These are phyloP conservation scores for Cordyceps farinosa DNA, from an alignment of 2,329 filamentous ascomycete species.

Conservation along the genomic window DNA sequence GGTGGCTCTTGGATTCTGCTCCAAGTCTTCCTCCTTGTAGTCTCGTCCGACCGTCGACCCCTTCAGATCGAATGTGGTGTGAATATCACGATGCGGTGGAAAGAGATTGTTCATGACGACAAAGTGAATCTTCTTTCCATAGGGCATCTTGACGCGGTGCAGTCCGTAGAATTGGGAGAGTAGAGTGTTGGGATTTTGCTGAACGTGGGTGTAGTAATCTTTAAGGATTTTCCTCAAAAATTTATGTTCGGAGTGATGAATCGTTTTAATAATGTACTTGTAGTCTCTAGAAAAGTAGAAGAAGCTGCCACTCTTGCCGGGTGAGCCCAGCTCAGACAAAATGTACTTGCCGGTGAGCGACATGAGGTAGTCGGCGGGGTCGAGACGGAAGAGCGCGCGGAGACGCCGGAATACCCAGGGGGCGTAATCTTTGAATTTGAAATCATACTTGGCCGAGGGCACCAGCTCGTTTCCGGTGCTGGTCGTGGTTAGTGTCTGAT, in stretches of 20 bases:
- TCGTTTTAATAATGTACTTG: slow-evolving; percentile 99
- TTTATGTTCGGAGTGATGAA: slow-evolving; percentile 91
- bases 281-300: slow-evolving; percentile 99
- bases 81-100: slow-evolving; percentile 93
- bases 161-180: slow-evolving; percentile 97
- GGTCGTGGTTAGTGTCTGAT: slow-evolving; percentile 21
- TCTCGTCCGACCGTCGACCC: slow-evolving; percentile 93
- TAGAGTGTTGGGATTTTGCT: slow-evolving; percentile 90
- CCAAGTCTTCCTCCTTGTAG: slow-evolving; percentile 82
- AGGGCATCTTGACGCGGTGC: slow-evolving; percentile 96
- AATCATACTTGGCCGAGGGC: slow-evolving; percentile 97
- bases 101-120: slow-evolving; percentile 99
- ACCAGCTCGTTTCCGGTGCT: slow-evolving; percentile 96
- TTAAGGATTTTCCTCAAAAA: slow-evolving; percentile 79
- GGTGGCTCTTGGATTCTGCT: slow-evolving; percentile 85
- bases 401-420: slow-evolving; percentile 97
- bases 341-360: slow-evolving; percentile 98
- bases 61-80: slow-evolving; percentile 95
- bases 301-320: slow-evolving; percentile 97
- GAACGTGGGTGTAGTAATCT: slow-evolving; percentile 92
- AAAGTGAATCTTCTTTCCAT: slow-evolving; percentile 97
- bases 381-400: slow-evolving; percentile 80
- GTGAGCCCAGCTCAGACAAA: slow-evolving; percentile 91
- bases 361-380: slow-evolving; percentile 97
- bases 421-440: slow-evolving; percentile 99